A percentile compares a stretch with the other conserved stretches of the same genome.
Conservation (phyloP, 805 yeast genomes). For the Kluyveromyces dobzhanskii region DNA sequence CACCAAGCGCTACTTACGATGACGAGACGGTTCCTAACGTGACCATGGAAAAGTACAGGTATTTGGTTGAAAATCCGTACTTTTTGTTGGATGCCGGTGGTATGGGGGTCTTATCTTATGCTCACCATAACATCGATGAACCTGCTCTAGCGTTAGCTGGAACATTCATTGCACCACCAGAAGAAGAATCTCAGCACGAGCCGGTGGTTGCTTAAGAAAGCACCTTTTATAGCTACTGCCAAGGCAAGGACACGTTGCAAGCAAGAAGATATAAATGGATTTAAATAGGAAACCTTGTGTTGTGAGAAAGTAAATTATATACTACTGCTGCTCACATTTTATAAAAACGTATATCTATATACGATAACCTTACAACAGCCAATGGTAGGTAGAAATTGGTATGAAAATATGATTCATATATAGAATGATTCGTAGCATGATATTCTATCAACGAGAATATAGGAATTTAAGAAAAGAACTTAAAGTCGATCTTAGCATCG, state of each 20-base stretch:
- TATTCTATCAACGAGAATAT: too few species aligned
- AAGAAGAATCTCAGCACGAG: conserved; percentile 38
- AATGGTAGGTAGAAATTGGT: background rate
- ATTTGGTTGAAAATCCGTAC: conserved; percentile 53
- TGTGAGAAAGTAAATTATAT: too few species aligned
- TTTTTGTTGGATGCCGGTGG: conserved; percentile 92
- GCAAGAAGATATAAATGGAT: too few species aligned
- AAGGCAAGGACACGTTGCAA: too few species aligned
- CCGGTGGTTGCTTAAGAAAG: conserved; percentile 5
- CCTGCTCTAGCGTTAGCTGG: conserved; percentile 84
- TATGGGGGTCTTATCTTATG: conserved; percentile 84
- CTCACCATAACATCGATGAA: conserved; percentile 74
- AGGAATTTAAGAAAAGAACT: too few species aligned
- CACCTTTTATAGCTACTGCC: too few species aligned
- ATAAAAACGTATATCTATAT: conserved; percentile 2
- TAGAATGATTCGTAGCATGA: too few species aligned
- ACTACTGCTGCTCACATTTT: too few species aligned
- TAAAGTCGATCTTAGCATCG: too few species aligned
- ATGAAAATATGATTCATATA: too few species aligned
- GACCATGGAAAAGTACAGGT: conserved; percentile 27
- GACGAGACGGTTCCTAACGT: conserved; percentile 30
- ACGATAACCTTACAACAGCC: background rate
- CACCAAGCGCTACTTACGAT: conserved; percentile 16
- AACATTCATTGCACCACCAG: conserved; percentile 67
- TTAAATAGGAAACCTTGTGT: too few species aligned